Conservation (phyloP, 345 rosid species). For the Heritiera littoralis region DNA sequence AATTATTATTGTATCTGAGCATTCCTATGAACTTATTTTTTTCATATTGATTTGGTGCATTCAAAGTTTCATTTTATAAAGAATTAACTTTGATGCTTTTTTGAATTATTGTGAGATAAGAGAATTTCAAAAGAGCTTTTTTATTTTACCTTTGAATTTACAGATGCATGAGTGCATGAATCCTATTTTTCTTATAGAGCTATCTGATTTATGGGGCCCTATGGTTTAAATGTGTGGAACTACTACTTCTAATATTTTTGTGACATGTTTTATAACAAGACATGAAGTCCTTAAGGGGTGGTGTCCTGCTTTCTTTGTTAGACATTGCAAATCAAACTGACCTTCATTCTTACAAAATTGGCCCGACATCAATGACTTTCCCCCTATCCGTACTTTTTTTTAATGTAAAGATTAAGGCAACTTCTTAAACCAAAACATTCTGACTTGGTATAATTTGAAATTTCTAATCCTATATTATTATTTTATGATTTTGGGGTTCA, state of each 20-base stretch:
- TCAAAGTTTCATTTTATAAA: too few species aligned
- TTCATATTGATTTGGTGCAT: too few species aligned
- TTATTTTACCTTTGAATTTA: background rate
- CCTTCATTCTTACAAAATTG: constrained; percentile 7
- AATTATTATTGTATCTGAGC: too few species aligned
- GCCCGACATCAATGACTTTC: background rate
- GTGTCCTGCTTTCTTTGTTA: constrained; percentile 4
- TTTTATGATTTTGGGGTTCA: background rate
- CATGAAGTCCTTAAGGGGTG: constrained; percentile 18
- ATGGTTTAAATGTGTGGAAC: constrained; percentile 5
- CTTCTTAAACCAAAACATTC: background rate
- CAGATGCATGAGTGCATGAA: background rate
- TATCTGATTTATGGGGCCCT: background rate
- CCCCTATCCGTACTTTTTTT: constrained; percentile 2
- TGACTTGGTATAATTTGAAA: background rate
- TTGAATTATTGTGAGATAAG: background rate
- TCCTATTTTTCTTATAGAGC: background rate
- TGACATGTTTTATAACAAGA: background rate
- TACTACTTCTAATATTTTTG: background rate
- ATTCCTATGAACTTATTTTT: too few species aligned
- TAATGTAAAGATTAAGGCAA: background rate
- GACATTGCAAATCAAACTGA: constrained; percentile 11
- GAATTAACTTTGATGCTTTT: background rate
- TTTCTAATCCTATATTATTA: background rate
- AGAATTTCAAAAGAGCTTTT: background rate